phyloP scores from a whole-genome alignment of 1,139 yeast genomes.

The Nakaseomyces nivariensis region DNA sequence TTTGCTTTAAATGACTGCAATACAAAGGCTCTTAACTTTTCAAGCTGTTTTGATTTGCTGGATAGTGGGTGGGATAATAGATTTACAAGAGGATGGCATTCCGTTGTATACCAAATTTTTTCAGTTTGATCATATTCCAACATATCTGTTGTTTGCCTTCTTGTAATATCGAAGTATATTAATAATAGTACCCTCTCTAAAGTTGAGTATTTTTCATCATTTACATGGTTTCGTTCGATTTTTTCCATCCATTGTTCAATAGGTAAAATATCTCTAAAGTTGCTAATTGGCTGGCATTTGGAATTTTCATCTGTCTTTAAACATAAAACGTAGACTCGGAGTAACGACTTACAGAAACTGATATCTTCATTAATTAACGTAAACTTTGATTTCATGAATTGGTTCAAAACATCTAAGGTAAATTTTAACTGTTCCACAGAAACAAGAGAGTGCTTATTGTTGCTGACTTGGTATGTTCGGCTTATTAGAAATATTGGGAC shows the following conservation, averaged over 20 bases:
- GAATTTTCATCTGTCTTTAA: slow-evolving; percentile 4
- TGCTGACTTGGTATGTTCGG: slow-evolving; percentile 4
- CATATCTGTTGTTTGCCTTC: slow-evolving; percentile 8
- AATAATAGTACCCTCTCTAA: slow-evolving; percentile 13
- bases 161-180: slow-evolving; percentile 16
- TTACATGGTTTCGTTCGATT: background rate
- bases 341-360: slow-evolving; percentile 16
- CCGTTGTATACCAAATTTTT: slow-evolving; percentile 10
- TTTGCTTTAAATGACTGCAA: slow-evolving; percentile 7
- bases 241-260: slow-evolving; percentile 12
- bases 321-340: slow-evolving; percentile 17
- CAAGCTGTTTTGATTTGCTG: slow-evolving; percentile 15
- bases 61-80: slow-evolving; percentile 11
- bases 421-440: slow-evolving; percentile 15
- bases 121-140: slow-evolving; percentile 7
- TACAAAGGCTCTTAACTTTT: slow-evolving; percentile 14
- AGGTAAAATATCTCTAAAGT: slow-evolving; percentile 12
- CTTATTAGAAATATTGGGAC: slow-evolving; percentile 10
- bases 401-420: slow-evolving; percentile 10
- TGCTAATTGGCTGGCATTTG: background rate
- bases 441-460: slow-evolving; percentile 4
- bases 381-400: slow-evolving; percentile 11
- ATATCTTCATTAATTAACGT: slow-evolving; percentile 7
- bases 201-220: background rate
- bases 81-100: slow-evolving; percentile 5